Evolutionary conservation across 2,329 filamentous ascomycete species (phyloP).

Genomic region (Parascedosporium putredinis): DNA sequence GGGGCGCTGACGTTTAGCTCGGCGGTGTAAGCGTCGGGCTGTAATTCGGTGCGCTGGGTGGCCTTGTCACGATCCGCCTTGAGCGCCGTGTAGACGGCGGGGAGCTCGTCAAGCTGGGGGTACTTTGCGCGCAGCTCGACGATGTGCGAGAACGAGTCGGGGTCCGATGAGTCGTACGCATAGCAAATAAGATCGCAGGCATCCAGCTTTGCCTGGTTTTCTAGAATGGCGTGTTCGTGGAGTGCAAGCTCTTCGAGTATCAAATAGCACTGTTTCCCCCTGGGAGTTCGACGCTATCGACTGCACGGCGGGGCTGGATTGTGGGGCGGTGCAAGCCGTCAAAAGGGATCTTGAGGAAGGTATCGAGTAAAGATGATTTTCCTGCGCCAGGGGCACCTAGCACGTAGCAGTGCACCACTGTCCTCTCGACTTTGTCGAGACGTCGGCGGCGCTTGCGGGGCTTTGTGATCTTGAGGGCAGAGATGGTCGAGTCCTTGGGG

Average conservation of each 20-base stretch:
- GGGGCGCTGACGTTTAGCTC: conserved; percentile 80
- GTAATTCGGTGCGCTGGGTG: conserved; percentile 82
- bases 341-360: conserved; percentile 84
- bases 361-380: conserved; percentile 83
- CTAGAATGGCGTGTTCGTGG: conserved; percentile 86
- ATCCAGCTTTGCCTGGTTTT: conserved; percentile 82
- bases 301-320: conserved; percentile 85
- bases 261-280: conserved; percentile 96
- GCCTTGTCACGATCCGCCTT: conserved; percentile 96
- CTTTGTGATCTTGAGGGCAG: conserved; percentile 86
- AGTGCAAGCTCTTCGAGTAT: conserved; percentile 94
- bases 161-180: conserved; percentile 92
- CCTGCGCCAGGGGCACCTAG: conserved; percentile 77
- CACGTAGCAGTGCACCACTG: conserved; percentile 89
- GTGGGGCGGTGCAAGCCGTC: conserved; percentile 78
- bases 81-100: conserved; percentile 81
- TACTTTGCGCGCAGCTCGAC: conserved; percentile 69
- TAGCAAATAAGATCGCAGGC: conserved; percentile 92
- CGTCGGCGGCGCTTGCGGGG: conserved; percentile 74
- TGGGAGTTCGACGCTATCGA: conserved; percentile 92
- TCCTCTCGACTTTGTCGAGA: conserved; percentile 79
- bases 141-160: conserved; percentile 90
- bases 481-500: conserved; percentile 64
- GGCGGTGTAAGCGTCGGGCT: conserved; percentile 86
- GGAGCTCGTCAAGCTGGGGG: conserved; percentile 77